Evolutionary conservation across 2,329 filamentous ascomycete species (phyloP), one percentile per base, ranked within the genome.

Genomic region (Elsinoe arachidis): DNA sequence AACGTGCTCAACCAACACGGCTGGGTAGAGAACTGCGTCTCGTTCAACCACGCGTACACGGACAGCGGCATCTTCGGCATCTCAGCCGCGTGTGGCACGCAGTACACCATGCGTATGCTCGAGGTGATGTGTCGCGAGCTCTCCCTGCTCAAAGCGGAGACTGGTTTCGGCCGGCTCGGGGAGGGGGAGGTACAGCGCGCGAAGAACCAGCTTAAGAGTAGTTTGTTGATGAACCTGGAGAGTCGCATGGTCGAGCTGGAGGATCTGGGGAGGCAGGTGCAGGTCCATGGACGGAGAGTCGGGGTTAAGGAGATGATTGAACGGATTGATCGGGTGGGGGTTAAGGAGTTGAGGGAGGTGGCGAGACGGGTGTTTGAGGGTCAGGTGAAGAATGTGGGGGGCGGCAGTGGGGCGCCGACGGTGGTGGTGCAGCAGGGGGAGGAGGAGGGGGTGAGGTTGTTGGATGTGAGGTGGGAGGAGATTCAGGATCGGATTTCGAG

Each of bases 1-100:
- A 96, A 96, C 70, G 92, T 97, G 0, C 82, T 99, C 54, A 99
- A 99, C 77, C 91, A 97, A 74, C 86, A 96, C 74, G 90, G 88
- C 64, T 99, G 92, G 92, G 90, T 99, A 23, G 93, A 99, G 75
- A 91, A 85, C 60, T 97, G 93, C 74, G 80, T 95, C 54, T 87
- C 92, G 30, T 97, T 97, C 78, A 97, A 97, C 78, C 91, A 97
- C 78, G 89, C 88, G 47, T 99, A 99, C 79, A 93, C 89, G 0
- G 93, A 99, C 72, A 91, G 87, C 5, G 93, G 93, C 3, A 82
- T 99, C 41, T 99, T 99, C 68, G 93, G 93, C 63, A 96, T 99
- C 69, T 86, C 88, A 0, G 88, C 90, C 0, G 86, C 86, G 26
- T 99, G 93, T 73, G 81, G 85, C 34, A 92, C 93, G 0, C 82